Evolutionary conservation across 1,284 basidiomycete genomes (phyloP), one percentile per base, ranked within the genome.

Genomic region (Apiotrichum veenhuisii): DNA sequence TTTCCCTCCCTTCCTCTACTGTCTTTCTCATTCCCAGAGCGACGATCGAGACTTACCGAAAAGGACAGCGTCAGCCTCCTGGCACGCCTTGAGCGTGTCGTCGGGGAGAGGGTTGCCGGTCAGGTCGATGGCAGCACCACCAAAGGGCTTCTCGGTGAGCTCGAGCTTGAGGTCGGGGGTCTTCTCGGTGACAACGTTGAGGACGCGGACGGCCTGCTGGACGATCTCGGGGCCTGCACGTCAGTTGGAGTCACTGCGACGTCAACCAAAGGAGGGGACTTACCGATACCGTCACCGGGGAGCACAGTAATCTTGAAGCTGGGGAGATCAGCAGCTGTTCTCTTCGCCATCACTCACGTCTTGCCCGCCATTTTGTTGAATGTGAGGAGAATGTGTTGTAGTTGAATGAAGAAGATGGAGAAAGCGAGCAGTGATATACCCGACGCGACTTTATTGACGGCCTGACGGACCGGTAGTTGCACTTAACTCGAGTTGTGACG

Each of bases 251-350:
- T 18, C n/a, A 22, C 25, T n/a, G n/a, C n/a, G n/a, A n/a, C n/a
- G n/a, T 11, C 42, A 51, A 27, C 38, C 46, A 34, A 23, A 18
- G 7, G 5, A 12, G 20, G 8, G 43, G 30, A 73, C 81, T 53
- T 71, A 91, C 91, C 95, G 69, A 99, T 98, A 64, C 96, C 96
- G 79, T 99, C 96, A 58, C 96, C 96, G 45, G 89, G 87, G 40
- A 99, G 86, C 46, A 95, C 84, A 50, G 87, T 87, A 73, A 98
- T 84, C 65, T 87, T 88, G 79, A 87, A 94, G 27, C 76, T 77
- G 11, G 5, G 4, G 7, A 20, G 1, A 22, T 11, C 5, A 20
- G 20, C 8, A 41, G 2, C 7, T 10, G 5, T n/a, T 15, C 4
- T 11, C n/a, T 5, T 17, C n/a, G 34, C 3, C n/a, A 33, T 7